Percentiles rank a stretch among this genome's conserved stretches.
Conservation (phyloP, 2,329 filamentous ascomycete species). For the Emmonsiellopsis sp. region DNA sequence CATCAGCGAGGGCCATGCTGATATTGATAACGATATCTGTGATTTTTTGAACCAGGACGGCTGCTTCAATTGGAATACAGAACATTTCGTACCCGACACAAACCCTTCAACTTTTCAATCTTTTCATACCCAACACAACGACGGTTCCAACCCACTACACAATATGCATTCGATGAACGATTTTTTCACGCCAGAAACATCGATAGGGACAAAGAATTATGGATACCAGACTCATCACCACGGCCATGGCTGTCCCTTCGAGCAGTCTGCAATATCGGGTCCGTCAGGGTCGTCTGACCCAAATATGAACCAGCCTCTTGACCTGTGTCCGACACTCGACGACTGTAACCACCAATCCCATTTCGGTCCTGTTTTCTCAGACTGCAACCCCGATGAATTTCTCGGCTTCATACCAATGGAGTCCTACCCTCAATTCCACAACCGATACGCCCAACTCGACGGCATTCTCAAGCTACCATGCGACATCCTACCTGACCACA, state of each 20-base stretch:
- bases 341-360: constrained; percentile 5
- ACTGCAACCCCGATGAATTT: constrained; percentile 14
- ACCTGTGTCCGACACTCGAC: constrained; percentile 23
- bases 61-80: constrained; percentile 21
- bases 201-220: background rate
- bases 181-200: constrained; percentile 6
- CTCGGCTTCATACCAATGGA: constrained; percentile 15
- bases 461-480: constrained; percentile 20
- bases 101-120: constrained; percentile 12
- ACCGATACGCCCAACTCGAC: constrained; percentile 23
- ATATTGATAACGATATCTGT: constrained; percentile 22
- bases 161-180: constrained; percentile 8
- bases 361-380: constrained; percentile 2
- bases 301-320: constrained; percentile 26
- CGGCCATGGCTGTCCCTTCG: background rate
- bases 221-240: constrained; percentile 10
- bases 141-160: constrained; percentile 3
- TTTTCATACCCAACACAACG: constrained; percentile 10
- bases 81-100: constrained; percentile 18
- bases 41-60: constrained; percentile 24
- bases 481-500: constrained; percentile 11
- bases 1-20: constrained; percentile 15
- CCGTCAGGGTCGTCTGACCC: background rate
- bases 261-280: background rate
- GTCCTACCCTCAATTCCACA: constrained; percentile 23